Base-by-base conservation (phyloP, 1,284 basidiomycete genomes). In the Apiotrichum sp. region DNA sequence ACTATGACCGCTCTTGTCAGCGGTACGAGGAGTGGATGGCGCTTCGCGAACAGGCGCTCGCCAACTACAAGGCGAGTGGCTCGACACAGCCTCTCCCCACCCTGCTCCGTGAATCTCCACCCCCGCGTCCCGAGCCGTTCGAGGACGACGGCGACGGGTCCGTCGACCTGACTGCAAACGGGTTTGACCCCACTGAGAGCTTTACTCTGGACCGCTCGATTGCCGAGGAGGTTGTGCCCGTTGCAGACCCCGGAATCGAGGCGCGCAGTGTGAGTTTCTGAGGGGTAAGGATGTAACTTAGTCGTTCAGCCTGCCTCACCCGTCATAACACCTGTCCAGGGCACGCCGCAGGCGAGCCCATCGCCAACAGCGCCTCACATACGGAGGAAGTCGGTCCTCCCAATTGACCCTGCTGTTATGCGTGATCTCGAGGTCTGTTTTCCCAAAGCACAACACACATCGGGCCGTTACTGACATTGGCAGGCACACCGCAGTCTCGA, bases 81-180 rank as follows among this genome's bases (percentile, higher is more conserved):
- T 88, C 69, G n/a, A 61, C 88, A 83, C 13, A 78, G 78, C 61
- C 86, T 80, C 47, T 90, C 83, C 76, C 80, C 75, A 53, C 83
- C 84, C 82, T 83, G 56, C 83, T 88, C 41, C 77, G 82, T 33
- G 86, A 84, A 16, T 86, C 87, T 4, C 84, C 86, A 10, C 87
- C 89, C 11, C 72, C 74, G 13, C 64, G 71, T 36, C 87, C 87
- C n/a, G 83, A 84, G 34, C 78, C 85, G 13, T 80, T 83, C 32
- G 88, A 91, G 62, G 91, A 93, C 67, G 80, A 83, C 48, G 89
- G 91, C 66, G 89, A 93, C 69, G 78, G 93, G 55, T 87, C 89
- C 7, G 86, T 93, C 74, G 91, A 93, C 71, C 78, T 93, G 65
- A 89, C 85, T 64, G 87, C 87, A 6, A 86, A 87, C 53, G 87